A percentile compares a stretch with the other conserved stretches of the same genome.
These are phyloP conservation scores for Clonostachys byssicola DNA, from an alignment of 2,329 filamentous ascomycete genomes.

Conservation along the genomic window DNA sequence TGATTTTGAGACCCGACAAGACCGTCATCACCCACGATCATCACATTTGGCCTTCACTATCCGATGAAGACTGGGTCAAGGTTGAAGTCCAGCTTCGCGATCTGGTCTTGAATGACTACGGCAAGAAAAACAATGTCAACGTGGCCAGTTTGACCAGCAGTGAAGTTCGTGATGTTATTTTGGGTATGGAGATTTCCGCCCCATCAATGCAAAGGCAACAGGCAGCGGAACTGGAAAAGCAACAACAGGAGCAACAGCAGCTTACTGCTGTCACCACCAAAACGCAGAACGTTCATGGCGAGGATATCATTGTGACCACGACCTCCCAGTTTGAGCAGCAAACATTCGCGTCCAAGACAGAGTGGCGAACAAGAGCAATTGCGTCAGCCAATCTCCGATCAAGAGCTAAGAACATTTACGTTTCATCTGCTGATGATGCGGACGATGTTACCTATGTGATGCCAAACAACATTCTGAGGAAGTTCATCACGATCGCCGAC, in stretches of 20 bases:
- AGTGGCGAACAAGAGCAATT: slow-evolving; percentile 96
- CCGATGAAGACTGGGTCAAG: slow-evolving; percentile 98
- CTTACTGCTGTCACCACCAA: slow-evolving; percentile 96
- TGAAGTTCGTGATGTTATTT: slow-evolving; percentile 95
- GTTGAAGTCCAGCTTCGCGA: slow-evolving; percentile 96
- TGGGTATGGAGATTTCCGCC: slow-evolving; percentile 99
- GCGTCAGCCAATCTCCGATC: slow-evolving; percentile 94
- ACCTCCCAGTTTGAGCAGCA: slow-evolving; percentile 98
- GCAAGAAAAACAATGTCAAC: slow-evolving; percentile 99
- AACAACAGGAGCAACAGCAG: slow-evolving; percentile 94
- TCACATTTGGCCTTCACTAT: slow-evolving; percentile 94
- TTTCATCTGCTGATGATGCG: slow-evolving; percentile 89
- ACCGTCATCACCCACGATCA: slow-evolving; percentile 97
- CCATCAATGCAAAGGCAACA: slow-evolving; percentile 98
- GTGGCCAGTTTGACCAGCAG: slow-evolving; percentile 93
- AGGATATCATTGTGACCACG: slow-evolving; percentile 97
- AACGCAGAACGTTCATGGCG: slow-evolving; percentile 93
- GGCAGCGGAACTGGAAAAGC: slow-evolving; percentile 97
- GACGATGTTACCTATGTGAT: slow-evolving; percentile 96
- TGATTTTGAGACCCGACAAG: slow-evolving; percentile 92
- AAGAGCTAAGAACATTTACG: slow-evolving; percentile 96
- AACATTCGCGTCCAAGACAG: slow-evolving; percentile 96
- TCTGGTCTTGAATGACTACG: slow-evolving; percentile 95
- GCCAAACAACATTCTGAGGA: slow-evolving; percentile 98
- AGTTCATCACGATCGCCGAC: slow-evolving; percentile 96